A percentile compares a stretch with the other conserved stretches of the same genome.
Conservation (phyloP, 495 filamentous ascomycete genomes). For the Aspergillus asperescens region DNA sequence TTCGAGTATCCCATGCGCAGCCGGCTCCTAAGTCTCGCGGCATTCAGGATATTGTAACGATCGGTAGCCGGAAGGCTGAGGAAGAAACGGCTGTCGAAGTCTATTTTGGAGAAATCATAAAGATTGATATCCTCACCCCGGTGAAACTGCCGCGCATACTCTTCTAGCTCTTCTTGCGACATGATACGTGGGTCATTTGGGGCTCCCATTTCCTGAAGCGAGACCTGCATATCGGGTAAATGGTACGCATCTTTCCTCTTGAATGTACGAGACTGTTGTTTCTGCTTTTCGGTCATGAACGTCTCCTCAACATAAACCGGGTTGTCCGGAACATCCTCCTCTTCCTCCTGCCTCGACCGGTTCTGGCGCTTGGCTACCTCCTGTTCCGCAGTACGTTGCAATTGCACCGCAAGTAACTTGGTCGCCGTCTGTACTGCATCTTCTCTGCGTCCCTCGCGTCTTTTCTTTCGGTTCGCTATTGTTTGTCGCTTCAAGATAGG, state of each 20-base stretch:
- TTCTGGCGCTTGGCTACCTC: constrained; percentile 61
- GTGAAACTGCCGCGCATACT: constrained; percentile 88
- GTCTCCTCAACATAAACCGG: constrained; percentile 86
- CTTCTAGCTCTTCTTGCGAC: constrained; percentile 85
- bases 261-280: constrained; percentile 69
- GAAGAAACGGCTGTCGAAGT: constrained; percentile 93
- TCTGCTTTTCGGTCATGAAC: constrained; percentile 72
- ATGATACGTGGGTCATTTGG: constrained; percentile 92
- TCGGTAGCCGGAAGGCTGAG: constrained; percentile 81
- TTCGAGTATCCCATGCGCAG: constrained; percentile 94
- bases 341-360: constrained; percentile 50
- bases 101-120: constrained; percentile 98
- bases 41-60: constrained; percentile 95
- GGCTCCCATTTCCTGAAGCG: constrained; percentile 76
- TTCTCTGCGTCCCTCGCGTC: constrained; percentile 82
- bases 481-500: constrained; percentile 89
- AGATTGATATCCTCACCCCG: constrained; percentile 92
- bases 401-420: constrained; percentile 83
- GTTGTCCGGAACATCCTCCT: constrained; percentile 64
- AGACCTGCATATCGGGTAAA: constrained; percentile 72
- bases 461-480: constrained; percentile 67
- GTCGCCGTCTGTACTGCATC: constrained; percentile 90
- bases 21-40: constrained; percentile 77
- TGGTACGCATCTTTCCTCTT: constrained; percentile 91
- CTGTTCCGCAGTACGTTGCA: constrained; percentile 82